phyloP scores from a whole-genome alignment of 2,329 filamentous ascomycete species.

The Fusarium nygamai region DNA sequence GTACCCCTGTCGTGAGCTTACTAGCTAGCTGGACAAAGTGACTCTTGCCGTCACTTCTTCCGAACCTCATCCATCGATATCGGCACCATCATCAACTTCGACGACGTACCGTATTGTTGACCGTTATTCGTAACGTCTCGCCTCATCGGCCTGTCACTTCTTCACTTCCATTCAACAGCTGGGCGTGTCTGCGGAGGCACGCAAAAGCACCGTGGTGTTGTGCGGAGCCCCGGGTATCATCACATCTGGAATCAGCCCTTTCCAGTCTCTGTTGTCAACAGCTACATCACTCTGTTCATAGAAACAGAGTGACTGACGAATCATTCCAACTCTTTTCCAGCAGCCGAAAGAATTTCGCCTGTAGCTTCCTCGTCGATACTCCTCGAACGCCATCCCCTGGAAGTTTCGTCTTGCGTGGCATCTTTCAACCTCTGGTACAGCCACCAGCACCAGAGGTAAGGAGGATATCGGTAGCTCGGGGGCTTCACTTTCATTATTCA shows the following conservation, averaged over 20 bases:
- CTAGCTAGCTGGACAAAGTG: neutral
- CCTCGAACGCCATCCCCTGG: neutral
- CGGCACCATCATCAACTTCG: neutral
- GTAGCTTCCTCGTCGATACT: neutral
- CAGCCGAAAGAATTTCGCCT: neutral
- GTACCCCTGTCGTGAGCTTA: slow-evolving; percentile 10
- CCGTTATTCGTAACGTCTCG: neutral
- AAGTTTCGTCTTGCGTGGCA: neutral
- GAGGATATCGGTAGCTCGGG: neutral
- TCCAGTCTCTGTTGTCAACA: neutral
- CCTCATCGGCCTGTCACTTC: neutral
- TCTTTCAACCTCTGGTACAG: neutral
- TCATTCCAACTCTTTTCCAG: neutral
- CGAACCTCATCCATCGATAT: neutral
- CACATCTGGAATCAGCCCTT: neutral
- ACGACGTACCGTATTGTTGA: neutral
- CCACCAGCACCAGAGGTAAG: neutral
- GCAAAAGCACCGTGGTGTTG: neutral
- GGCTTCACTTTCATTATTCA: neutral
- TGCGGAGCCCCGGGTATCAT: neutral
- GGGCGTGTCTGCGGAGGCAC: neutral
- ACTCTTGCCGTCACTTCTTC: neutral
- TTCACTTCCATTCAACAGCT: neutral
- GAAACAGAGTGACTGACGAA: neutral
- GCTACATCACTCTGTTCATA: neutral